Evolutionary conservation across 1,284 basidiomycete species (phyloP).

Genomic region (Boletellus dicymbophilus): DNA sequence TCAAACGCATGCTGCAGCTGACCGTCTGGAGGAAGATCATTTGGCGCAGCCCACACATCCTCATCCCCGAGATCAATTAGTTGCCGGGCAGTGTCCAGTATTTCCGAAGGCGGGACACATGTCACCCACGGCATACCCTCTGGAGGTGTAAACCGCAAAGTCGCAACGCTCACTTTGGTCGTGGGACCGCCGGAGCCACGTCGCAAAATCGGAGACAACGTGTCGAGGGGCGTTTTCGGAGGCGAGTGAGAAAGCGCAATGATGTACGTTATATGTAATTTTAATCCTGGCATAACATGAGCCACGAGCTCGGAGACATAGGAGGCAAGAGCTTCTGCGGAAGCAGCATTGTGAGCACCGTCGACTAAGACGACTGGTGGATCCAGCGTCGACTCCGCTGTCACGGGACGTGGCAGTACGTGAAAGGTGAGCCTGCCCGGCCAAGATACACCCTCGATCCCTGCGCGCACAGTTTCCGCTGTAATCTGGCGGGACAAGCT

Average conservation of each 20-base stretch:
- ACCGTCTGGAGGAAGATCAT: conserved; percentile 30
- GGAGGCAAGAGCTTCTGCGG: conserved; percentile 65
- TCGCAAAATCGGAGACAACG: conserved; percentile 59
- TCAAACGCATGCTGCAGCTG: conserved; percentile 40
- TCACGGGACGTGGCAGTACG: conserved; percentile 36
- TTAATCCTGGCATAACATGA: conserved; percentile 25
- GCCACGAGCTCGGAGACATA: conserved; percentile 58
- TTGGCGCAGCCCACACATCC: conserved; percentile 43
- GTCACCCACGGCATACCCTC: conserved; percentile 93
- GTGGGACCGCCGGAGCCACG: conserved; percentile 21
- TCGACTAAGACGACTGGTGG: conserved; percentile 72
- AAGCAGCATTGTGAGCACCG: conserved; percentile 95
- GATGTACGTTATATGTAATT: conserved; percentile 61
- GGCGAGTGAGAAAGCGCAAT: conserved; percentile 81
- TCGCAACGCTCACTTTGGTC: conserved; percentile 49
- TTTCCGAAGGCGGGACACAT: conserved; percentile 51
- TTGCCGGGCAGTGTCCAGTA: conserved; percentile 44
- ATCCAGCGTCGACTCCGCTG: conserved; percentile 15
- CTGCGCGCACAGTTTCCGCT: conserved; percentile 36
- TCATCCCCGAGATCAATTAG: conserved; percentile 40
- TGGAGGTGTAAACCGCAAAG: conserved; percentile 68
- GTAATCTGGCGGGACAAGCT: conserved; percentile 27
- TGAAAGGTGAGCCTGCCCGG: conserved; percentile 84
- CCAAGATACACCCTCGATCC: conserved; percentile 71
- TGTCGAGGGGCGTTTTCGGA: conserved; percentile 73